These are phyloP conservation scores for Thelonectria rubi DNA, from an alignment of 2,329 filamentous ascomycete genomes.

Conservation along the genomic window DNA sequence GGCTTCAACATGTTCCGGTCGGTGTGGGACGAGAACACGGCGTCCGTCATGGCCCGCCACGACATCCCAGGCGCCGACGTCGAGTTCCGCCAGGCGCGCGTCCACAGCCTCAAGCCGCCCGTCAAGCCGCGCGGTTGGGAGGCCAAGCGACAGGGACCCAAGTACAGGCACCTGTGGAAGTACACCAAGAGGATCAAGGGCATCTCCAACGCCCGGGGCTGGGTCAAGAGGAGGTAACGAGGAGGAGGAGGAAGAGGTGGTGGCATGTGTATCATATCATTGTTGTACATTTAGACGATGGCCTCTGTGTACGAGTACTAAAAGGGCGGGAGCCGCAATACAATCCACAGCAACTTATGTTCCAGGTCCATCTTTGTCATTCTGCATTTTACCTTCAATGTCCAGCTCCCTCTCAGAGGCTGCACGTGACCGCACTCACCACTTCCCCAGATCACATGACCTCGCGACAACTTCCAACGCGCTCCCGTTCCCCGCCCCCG, in stretches of 20 bases:
- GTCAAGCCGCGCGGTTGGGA: constrained; percentile 72
- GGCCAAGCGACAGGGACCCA: constrained; percentile 70
- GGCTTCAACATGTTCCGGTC: constrained; percentile 89
- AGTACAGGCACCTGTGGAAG: constrained; percentile 72
- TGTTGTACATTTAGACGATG: constrained; percentile 44
- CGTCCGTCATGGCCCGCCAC: constrained; percentile 84
- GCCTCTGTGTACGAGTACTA: constrained; percentile 36
- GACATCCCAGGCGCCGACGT: constrained; percentile 79
- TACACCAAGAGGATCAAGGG: constrained; percentile 67
- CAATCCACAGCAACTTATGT: not conserved
- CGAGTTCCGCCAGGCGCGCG: constrained; percentile 83
- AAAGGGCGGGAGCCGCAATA: constrained; percentile 11
- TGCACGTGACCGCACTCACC: not conserved
- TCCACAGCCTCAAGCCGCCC: constrained; percentile 72
- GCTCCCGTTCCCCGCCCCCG: constrained; percentile 6
- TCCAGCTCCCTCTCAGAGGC: no score
- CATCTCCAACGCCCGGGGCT: constrained; percentile 53
- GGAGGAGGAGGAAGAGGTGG: constrained; percentile 18
- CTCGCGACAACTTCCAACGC: constrained; percentile 33
- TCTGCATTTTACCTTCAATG: no score
- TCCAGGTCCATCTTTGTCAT: no score
- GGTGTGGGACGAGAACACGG: constrained; percentile 88
- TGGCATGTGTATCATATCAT: constrained; percentile 35
- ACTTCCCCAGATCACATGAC: constrained; percentile 29
- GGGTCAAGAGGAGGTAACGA: constrained; percentile 52